A percentile compares a stretch with the other conserved stretches of the same genome.
Conservation (phyloP, 495 filamentous ascomycete species). For the Aspergillus bertholletiae region DNA sequence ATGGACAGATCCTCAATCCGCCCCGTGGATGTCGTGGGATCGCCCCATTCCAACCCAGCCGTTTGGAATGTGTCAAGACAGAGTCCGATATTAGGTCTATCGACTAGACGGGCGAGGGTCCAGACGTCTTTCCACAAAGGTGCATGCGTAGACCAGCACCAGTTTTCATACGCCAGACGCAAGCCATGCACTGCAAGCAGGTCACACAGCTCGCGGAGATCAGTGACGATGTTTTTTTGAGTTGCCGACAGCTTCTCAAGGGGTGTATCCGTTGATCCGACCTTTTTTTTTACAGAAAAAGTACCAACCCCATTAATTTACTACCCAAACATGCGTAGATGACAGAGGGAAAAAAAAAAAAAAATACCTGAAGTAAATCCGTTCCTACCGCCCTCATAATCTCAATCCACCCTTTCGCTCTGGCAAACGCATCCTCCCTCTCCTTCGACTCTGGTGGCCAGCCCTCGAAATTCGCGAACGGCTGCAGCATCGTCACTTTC, state of each 20-base stretch:
- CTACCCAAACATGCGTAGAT: no score
- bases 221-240: slow-evolving; percentile 48
- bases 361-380: slow-evolving; percentile 65
- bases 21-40: slow-evolving; percentile 66
- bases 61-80: slow-evolving; percentile 85
- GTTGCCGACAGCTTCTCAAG: slow-evolving; percentile 47
- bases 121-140: slow-evolving; percentile 66
- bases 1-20: slow-evolving; percentile 40
- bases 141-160: slow-evolving; percentile 77
- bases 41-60: slow-evolving; percentile 70
- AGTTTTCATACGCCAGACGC: slow-evolving; percentile 76
- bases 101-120: slow-evolving; percentile 58
- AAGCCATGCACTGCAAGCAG: slow-evolving; percentile 53
- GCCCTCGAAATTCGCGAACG: slow-evolving; percentile 78
- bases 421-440: slow-evolving; percentile 60
- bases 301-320: no score
- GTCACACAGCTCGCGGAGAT: slow-evolving; percentile 62
- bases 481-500: slow-evolving; percentile 70
- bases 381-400: slow-evolving; percentile 70
- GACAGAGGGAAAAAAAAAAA: background rate
- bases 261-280: slow-evolving; percentile 66
- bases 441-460: slow-evolving; percentile 58
- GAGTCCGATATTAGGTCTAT: slow-evolving; percentile 65
- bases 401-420: slow-evolving; percentile 65
- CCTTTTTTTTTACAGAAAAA: no score